Evolutionary conservation across 257 asterid species (phyloP).

Genomic region (Nyctanthes arbortristis): DNA sequence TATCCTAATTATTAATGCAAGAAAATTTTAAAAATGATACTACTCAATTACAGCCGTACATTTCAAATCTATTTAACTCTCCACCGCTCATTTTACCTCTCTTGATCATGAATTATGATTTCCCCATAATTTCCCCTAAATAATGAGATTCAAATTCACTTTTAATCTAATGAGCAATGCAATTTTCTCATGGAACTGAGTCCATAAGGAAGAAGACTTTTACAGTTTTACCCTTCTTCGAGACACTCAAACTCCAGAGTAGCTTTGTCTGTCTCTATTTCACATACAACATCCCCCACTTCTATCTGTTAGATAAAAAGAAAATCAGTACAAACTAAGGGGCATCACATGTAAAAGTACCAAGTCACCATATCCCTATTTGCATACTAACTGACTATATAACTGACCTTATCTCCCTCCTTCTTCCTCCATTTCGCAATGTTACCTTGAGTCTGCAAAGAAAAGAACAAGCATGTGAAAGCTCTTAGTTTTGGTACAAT

Average conservation of each 20-base stretch:
- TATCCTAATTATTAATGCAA: constrained; percentile 8
- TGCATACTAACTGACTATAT: constrained; percentile 17
- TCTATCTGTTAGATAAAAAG: constrained; percentile 64
- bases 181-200: constrained; percentile 7
- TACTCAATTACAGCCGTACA: too few relatives aligned
- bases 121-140: too few relatives aligned
- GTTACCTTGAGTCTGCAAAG: constrained; percentile 89
- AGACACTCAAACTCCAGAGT: constrained; percentile 92
- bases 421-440: constrained; percentile 87
- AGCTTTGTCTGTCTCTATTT: constrained; percentile 97
- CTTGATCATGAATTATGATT: too few relatives aligned
- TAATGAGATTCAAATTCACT: too few relatives aligned
- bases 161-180: constrained; percentile 8
- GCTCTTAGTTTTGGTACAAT: constrained; percentile 4
- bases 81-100: too few relatives aligned
- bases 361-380: constrained; percentile 1
- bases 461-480: constrained; percentile 29
- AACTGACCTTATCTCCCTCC: constrained; percentile 97
- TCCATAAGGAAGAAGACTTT: constrained; percentile 19
- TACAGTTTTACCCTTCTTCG: constrained; percentile 79
- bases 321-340: constrained; percentile 20
- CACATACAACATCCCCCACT: constrained; percentile 91
- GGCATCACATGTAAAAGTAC: constrained; percentile 1
- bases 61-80: too few relatives aligned
- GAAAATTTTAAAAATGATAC: not conserved